Evolutionary conservation across 2,329 filamentous ascomycete genomes (phyloP).

Genomic region (Cladosporium sp.): DNA sequence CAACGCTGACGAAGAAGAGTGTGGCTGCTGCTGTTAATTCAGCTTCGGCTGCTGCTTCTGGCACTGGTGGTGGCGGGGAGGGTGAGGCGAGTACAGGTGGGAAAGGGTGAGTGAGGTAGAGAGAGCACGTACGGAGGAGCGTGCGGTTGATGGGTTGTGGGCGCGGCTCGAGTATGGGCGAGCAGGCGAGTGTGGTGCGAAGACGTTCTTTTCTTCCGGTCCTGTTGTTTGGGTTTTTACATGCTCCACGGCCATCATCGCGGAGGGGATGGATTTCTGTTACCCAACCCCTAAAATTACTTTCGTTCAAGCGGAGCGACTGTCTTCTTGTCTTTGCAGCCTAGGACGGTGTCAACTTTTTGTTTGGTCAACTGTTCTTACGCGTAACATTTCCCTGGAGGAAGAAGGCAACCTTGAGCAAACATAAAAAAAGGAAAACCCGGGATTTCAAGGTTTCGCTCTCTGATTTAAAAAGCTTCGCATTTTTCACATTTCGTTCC

Average conservation of each 20-base stretch:
- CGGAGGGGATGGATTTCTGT: not conserved
- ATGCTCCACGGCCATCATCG: too few relatives aligned
- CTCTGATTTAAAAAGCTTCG: too few relatives aligned
- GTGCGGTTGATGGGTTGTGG: too few relatives aligned
- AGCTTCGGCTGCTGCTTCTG: not conserved
- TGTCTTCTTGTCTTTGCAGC: not conserved
- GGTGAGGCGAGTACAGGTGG: not conserved
- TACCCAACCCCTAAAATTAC: not conserved
- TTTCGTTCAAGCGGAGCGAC: constrained; percentile 3
- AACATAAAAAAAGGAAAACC: not conserved
- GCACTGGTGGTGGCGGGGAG: not conserved
- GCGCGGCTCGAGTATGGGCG: too few relatives aligned
- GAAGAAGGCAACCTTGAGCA: not conserved
- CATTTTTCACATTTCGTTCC: not conserved
- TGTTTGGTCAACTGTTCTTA: too few relatives aligned
- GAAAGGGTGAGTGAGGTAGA: not conserved
- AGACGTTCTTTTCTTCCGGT: too few relatives aligned
- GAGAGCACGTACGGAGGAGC: too few relatives aligned
- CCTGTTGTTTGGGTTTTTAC: too few relatives aligned
- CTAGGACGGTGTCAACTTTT: not conserved
- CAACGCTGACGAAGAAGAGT: constrained; percentile 9
- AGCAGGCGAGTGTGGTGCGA: too few relatives aligned
- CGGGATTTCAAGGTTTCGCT: too few relatives aligned
- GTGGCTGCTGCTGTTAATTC: not conserved
- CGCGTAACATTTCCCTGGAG: not conserved